A percentile compares a stretch with the other conserved stretches of the same genome.
These are phyloP conservation scores for Sutorius eximius DNA, from an alignment of 1,284 basidiomycete species.

Conservation along the genomic window DNA sequence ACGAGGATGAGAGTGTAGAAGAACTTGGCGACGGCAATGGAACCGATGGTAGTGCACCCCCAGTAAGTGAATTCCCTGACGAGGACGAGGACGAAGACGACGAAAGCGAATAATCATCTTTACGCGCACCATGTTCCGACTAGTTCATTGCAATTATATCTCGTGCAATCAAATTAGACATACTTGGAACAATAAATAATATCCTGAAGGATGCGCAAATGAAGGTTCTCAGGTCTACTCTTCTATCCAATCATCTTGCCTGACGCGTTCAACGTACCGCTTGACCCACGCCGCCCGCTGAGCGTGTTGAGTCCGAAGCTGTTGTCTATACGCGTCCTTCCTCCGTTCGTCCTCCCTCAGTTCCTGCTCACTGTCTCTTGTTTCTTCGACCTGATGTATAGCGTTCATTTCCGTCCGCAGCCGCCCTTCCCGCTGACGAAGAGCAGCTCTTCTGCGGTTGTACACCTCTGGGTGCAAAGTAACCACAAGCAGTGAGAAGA, in stretches of 20 bases:
- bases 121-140: background rate
- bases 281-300: conserved; percentile 62
- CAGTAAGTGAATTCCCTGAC: conserved; percentile 65
- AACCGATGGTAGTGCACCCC: conserved; percentile 52
- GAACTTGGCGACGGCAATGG: conserved; percentile 54
- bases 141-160: background rate
- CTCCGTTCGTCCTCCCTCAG: conserved; percentile 32
- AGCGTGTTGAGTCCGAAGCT: conserved; percentile 47
- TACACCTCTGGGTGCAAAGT: conserved; percentile 76
- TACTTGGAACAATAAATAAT: conserved; percentile 2
- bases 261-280: conserved; percentile 64
- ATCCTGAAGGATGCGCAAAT: conserved; percentile 6
- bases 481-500: conserved; percentile 56
- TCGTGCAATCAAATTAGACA: conserved; percentile 4
- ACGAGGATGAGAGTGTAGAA: conserved; percentile 43
- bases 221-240: conserved; percentile 40
- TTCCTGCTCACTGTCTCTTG: conserved; percentile 37
- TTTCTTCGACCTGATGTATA: conserved; percentile 39
- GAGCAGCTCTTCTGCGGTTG: conserved; percentile 60
- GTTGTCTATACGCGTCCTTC: conserved; percentile 36
- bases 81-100: conserved; percentile 66
- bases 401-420: conserved; percentile 65
- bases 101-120: conserved; percentile 44
- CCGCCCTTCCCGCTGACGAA: conserved; percentile 65
- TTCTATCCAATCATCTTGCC: conserved; percentile 68